phyloP scores from a whole-genome alignment of 257 asterid genomes.

The Solanum etuberosum region DNA sequence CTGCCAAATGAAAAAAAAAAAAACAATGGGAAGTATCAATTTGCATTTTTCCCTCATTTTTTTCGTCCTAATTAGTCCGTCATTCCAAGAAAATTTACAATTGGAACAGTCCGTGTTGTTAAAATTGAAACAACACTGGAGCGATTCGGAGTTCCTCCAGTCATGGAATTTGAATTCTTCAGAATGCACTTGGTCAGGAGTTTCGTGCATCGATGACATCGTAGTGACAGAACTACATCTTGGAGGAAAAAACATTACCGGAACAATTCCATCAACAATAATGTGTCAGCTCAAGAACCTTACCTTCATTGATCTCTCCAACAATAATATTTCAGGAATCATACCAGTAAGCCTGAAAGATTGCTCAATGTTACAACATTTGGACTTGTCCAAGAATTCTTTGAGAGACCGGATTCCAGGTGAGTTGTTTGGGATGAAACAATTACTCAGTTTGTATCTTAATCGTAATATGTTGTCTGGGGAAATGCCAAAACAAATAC shows the following conservation, averaged over 20 bases:
- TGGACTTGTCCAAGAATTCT: slow-evolving; percentile 10
- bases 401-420: slow-evolving; percentile 9
- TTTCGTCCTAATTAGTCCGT: slow-evolving; percentile 7
- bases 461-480: slow-evolving; percentile 11
- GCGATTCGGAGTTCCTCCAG: slow-evolving; percentile 14
- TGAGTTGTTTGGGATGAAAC: slow-evolving; percentile 12
- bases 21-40: not conserved
- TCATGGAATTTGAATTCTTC: slow-evolving; percentile 25
- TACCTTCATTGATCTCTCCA: not conserved
- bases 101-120: slow-evolving; percentile 16
- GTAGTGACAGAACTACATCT: slow-evolving; percentile 6
- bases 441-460: not conserved
- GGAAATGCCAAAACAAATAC: slow-evolving; percentile 5
- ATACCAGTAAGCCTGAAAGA: not conserved
- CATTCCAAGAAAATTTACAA: slow-evolving; percentile 18
- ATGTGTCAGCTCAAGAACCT: slow-evolving; percentile 11
- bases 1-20: not conserved
- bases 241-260: not conserved
- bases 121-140: slow-evolving; percentile 34
- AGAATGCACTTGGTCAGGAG: slow-evolving; percentile 12
- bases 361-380: not conserved
- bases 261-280: slow-evolving; percentile 19
- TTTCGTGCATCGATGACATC: slow-evolving; percentile 6
- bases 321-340: slow-evolving; percentile 8
- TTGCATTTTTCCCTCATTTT: not conserved